These are phyloP conservation scores for Cnidoscolus chayamansa DNA, from an alignment of 441 rosid species.

Conservation along the genomic window DNA sequence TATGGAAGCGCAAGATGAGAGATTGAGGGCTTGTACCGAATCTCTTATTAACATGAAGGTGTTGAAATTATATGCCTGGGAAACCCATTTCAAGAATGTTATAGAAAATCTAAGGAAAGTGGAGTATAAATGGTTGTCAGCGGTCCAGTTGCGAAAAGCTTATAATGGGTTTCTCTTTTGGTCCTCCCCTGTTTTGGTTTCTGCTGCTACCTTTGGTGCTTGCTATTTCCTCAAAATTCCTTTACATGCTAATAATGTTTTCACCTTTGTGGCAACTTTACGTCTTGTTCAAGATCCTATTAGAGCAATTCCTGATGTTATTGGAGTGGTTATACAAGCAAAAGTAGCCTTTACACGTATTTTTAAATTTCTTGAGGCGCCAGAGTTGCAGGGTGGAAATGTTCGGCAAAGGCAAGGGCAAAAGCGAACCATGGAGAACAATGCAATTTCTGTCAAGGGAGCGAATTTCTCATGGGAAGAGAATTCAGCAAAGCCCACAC, in stretches of 20 bases:
- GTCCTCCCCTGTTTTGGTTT: slow-evolving; percentile 87
- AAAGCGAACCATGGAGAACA: slow-evolving; percentile 31
- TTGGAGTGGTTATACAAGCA: slow-evolving; percentile 84
- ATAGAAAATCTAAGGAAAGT: slow-evolving; percentile 62
- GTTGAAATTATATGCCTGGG: slow-evolving; percentile 91
- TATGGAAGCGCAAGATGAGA: slow-evolving; percentile 78
- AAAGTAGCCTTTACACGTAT: slow-evolving; percentile 82
- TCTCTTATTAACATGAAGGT: slow-evolving; percentile 91
- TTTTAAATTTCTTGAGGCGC: slow-evolving; percentile 75
- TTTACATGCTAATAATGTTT: slow-evolving; percentile 76
- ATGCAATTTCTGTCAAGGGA: slow-evolving; percentile 45
- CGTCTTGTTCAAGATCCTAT: slow-evolving; percentile 91
- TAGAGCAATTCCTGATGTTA: slow-evolving; percentile 80
- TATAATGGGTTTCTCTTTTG: slow-evolving; percentile 67
- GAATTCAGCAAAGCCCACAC: slow-evolving; percentile 48
- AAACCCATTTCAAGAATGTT: slow-evolving; percentile 71
- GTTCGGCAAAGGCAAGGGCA: slow-evolving; percentile 41
- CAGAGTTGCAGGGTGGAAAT: slow-evolving; percentile 66
- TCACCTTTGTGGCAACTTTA: slow-evolving; percentile 85
- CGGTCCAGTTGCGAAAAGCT: slow-evolving; percentile 67
- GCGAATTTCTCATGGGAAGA: slow-evolving; percentile 87
- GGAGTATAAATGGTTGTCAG: slow-evolving; percentile 68
- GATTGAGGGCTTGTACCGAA: slow-evolving; percentile 74
- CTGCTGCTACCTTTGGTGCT: slow-evolving; percentile 80
- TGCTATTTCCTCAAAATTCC: slow-evolving; percentile 78